Evolutionary conservation across 768 basidiomycete species (phyloP).

Genomic region (Leucogyrophana mollusca): DNA sequence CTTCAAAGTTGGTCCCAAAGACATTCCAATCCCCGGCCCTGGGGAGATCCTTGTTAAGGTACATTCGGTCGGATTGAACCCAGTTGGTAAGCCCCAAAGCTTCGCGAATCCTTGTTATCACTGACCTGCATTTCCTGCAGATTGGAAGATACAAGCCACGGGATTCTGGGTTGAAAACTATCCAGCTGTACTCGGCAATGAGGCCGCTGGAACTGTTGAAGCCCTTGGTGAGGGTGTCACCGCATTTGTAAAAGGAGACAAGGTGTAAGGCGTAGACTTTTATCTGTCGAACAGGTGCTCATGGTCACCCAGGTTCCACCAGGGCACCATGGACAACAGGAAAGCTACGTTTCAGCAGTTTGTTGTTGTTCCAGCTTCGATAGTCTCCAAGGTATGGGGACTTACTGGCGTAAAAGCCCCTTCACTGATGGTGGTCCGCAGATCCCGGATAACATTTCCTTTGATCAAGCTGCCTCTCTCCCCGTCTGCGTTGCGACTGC

Average conservation of each 20-base stretch:
- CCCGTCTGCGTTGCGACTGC: slow-evolving; percentile 40
- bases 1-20: slow-evolving; percentile 2
- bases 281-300: not conserved
- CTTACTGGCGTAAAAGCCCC: not conserved
- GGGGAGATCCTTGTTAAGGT: slow-evolving; percentile 32
- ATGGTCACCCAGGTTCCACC: slow-evolving; percentile 21
- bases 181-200: slow-evolving; percentile 19
- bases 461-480: slow-evolving; percentile 39
- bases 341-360: slow-evolving; percentile 35
- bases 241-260: slow-evolving; percentile 26
- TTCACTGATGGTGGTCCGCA: slow-evolving; percentile 13
- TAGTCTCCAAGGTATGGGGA: slow-evolving; percentile 28
- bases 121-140: not conserved
- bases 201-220: slow-evolving; percentile 24
- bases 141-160: slow-evolving; percentile 31
- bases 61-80: slow-evolving; percentile 26
- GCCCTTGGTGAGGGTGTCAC: slow-evolving; percentile 26
- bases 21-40: slow-evolving; percentile 20
- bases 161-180: slow-evolving; percentile 4
- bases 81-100: slow-evolving; percentile 10
- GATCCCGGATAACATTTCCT: slow-evolving; percentile 39
- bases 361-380: slow-evolving; percentile 26
- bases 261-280: slow-evolving; percentile 15
- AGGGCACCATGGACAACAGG: slow-evolving; percentile 22
- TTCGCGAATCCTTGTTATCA: no score